These are phyloP conservation scores for Uromyces viciae-fabae DNA, from an alignment of 1,284 basidiomycete species.

Conservation along the genomic window DNA sequence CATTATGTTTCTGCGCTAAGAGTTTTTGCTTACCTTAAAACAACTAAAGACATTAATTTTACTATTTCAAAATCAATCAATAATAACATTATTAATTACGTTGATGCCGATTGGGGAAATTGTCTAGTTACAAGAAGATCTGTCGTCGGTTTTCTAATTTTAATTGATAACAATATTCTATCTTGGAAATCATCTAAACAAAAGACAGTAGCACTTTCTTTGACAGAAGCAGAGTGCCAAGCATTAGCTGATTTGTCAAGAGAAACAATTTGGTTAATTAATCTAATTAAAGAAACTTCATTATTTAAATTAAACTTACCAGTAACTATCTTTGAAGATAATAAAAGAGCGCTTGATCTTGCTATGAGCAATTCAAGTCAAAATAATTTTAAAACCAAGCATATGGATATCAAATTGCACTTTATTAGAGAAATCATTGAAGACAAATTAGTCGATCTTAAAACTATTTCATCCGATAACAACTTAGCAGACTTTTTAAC, in stretches of 20 bases:
- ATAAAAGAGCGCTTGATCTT: conserved; percentile 50
- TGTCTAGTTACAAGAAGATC: conserved; percentile 53
- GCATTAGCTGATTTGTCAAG: conserved; percentile 58
- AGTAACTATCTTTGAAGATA: conserved; percentile 50
- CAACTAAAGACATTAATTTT: not conserved
- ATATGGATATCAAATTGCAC: conserved; percentile 53
- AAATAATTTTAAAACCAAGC: conserved; percentile 50
- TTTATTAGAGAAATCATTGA: too few species aligned
- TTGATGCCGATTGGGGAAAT: conserved; percentile 55
- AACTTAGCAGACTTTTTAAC: too few species aligned
- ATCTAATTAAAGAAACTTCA: conserved; percentile 50
- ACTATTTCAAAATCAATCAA: too few species aligned
- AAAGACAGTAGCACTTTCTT: conserved; percentile 54
- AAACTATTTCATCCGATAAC: too few species aligned
- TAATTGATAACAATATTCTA: conserved; percentile 52
- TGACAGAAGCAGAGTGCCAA: conserved; percentile 58
- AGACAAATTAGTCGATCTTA: too few species aligned
- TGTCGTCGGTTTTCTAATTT: conserved; percentile 57
- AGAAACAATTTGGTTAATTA: conserved; percentile 56
- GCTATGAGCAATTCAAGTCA: conserved; percentile 44
- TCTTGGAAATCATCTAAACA: conserved; percentile 58
- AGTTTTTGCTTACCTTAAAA: not conserved
- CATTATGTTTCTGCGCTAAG: not conserved
- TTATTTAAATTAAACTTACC: too few species aligned
- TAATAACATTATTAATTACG: not conserved